These are phyloP conservation scores for Fraxinus baroniana DNA, from an alignment of 305 asterid genomes.

Conservation along the genomic window DNA sequence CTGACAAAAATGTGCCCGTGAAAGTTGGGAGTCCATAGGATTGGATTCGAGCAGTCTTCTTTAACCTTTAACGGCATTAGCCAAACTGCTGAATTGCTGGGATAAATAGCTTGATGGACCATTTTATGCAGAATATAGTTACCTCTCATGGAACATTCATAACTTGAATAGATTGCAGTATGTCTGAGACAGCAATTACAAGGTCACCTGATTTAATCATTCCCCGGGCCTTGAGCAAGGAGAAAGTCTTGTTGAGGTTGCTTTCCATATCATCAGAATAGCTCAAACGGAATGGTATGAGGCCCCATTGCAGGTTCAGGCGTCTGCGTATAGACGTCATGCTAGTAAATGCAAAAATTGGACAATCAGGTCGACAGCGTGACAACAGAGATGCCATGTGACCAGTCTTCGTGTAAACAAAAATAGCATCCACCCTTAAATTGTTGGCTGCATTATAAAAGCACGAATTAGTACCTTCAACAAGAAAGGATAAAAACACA, in stretches of 20 bases:
- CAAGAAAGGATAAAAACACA: background rate
- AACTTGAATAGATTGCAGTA: slow-evolving; percentile 70
- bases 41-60: background rate
- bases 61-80: background rate
- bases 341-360: slow-evolving; percentile 91
- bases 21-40: slow-evolving; percentile 3
- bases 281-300: slow-evolving; percentile 89
- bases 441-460: slow-evolving; percentile 67
- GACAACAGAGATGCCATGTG: slow-evolving; percentile 98
- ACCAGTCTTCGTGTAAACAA: slow-evolving; percentile 84
- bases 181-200: slow-evolving; percentile 91
- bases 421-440: slow-evolving; percentile 86
- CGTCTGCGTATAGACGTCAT: slow-evolving; percentile 86
- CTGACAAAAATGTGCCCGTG: background rate
- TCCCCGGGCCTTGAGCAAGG: slow-evolving; percentile 87
- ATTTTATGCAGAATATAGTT: background rate
- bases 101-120: background rate
- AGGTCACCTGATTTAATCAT: slow-evolving; percentile 94
- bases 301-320: slow-evolving; percentile 96
- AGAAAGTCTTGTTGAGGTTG: slow-evolving; percentile 90
- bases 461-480: slow-evolving; percentile 18
- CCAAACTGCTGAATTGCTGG: slow-evolving; percentile 1
- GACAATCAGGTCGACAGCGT: slow-evolving; percentile 98
- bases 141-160: slow-evolving; percentile 70
- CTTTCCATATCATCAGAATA: slow-evolving; percentile 94